Evolutionary conservation across 345 rosid species (phyloP), one percentile per base, ranked within the genome.

Genomic region (Rubroshorea leprosula): DNA sequence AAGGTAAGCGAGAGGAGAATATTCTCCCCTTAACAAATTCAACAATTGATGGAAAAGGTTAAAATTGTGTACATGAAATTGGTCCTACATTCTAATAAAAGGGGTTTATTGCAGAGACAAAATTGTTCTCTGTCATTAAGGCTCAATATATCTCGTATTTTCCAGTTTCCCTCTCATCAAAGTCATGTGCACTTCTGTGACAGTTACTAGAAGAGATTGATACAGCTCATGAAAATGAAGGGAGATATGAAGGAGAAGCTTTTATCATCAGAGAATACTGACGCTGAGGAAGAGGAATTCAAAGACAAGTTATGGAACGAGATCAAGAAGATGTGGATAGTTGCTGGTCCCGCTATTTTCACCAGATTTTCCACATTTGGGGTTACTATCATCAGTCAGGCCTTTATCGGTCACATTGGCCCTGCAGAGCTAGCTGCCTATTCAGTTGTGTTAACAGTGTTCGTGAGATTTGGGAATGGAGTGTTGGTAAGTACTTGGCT

Each of bases 341-440:
- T 89, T 0, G 91, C 91, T 3, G 95, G 67, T 0, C 97, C 95
- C 13, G 95, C 95, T 6, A 84, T 83, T 60, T 84, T 89, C 74
- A 79, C 89, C 0, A 71, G 83, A 52, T 72, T 84, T 54, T 84
- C 95, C 2, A 78, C 87, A 12, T 84, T 78, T 2, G 95, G 91
- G 7, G 62, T 78, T 9, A 63, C 63, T 23, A 54, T 86, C 1
- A 61, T 86, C 61, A 86, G 68, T 49, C 94, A 83, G 62, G 89
- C 84, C 2, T 89, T 83, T 49, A 60, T 84, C 7, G 97, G 97
- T 0, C 97, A 84, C 57, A 70, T 86, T 58, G 87, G 97, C 23
- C 23, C 87, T 0, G 72, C 68, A 0, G 77, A 89, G 56, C 76
- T 86, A 12, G 97, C 97, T 5, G 95, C 95, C 11, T 84, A 67